phyloP scores from a whole-genome alignment of 495 filamentous ascomycete genomes.

The Platismatia glauca region DNA sequence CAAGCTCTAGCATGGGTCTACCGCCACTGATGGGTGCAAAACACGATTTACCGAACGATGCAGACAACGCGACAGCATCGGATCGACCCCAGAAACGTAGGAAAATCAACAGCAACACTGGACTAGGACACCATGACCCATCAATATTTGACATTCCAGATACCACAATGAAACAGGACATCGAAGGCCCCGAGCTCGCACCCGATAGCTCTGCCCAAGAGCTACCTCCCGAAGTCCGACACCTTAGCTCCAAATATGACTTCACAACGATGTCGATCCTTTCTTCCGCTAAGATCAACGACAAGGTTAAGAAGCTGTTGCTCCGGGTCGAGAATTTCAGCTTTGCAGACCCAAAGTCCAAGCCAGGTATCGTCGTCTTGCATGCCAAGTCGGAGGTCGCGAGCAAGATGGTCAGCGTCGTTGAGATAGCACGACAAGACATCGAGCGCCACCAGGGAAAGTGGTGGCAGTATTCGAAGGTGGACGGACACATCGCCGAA shows the following conservation, averaged over 20 bases:
- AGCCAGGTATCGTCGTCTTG: slow-evolving; percentile 35
- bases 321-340: slow-evolving; percentile 27
- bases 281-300: slow-evolving; percentile 46
- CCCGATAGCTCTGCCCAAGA: neutral
- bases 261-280: slow-evolving; percentile 33
- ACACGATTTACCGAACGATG: neutral
- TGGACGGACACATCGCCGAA: slow-evolving; percentile 28
- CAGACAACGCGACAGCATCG: neutral
- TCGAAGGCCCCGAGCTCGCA: neutral
- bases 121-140: neutral
- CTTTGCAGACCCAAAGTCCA: slow-evolving; percentile 16
- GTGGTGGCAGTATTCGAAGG: slow-evolving; percentile 51
- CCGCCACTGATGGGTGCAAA: neutral
- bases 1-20: neutral
- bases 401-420: slow-evolving; percentile 54
- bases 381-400: slow-evolving; percentile 44
- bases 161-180: too few relatives aligned
- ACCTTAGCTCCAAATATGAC: slow-evolving; percentile 13
- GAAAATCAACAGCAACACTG: slow-evolving; percentile 9
- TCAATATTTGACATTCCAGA: neutral
- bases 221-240: slow-evolving; percentile 11
- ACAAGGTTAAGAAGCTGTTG: slow-evolving; percentile 37
- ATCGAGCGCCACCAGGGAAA: slow-evolving; percentile 41
- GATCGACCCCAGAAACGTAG: slow-evolving; percentile 2
- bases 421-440: slow-evolving; percentile 55